Conservation (phyloP, 1,284 basidiomycete genomes). For the Gastroboletus turbinatus region DNA sequence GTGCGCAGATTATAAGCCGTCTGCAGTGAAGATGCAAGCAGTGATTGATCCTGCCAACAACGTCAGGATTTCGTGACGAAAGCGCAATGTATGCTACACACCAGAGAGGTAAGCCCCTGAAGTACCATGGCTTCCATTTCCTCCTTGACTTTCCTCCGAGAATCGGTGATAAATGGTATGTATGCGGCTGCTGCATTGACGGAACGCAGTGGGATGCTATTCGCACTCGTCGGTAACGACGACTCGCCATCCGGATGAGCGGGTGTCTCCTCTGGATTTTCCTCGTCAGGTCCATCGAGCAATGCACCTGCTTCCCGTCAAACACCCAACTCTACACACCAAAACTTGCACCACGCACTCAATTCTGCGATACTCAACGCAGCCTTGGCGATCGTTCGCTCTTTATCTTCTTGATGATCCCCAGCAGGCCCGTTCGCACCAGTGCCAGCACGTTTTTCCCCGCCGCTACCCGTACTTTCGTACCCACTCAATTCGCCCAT, state of each 20-base stretch:
- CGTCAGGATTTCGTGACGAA: neutral
- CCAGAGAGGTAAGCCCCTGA: conserved; percentile 70
- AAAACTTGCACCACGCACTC: conserved; percentile 46
- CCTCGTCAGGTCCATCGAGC: conserved; percentile 30
- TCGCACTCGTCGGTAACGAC: conserved; percentile 1
- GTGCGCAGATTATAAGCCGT: conserved; percentile 91
- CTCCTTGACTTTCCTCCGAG: conserved; percentile 65
- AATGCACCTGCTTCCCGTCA: conserved; percentile 22
- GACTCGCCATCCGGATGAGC: conserved; percentile 9
- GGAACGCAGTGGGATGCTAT: conserved; percentile 57
- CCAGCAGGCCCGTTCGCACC: conserved; percentile 26
- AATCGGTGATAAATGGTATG: conserved; percentile 68
- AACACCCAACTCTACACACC: neutral
- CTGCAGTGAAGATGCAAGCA: conserved; percentile 89
- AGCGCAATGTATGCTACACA: conserved; percentile 38
- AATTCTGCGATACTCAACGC: conserved; percentile 89
- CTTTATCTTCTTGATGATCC: conserved; percentile 74
- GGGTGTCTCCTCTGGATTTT: neutral
- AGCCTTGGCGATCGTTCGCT: conserved; percentile 84
- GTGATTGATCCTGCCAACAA: conserved; percentile 71
- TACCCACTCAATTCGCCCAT: conserved; percentile 61
- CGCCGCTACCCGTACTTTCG: conserved; percentile 20
- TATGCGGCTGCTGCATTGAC: conserved; percentile 71
- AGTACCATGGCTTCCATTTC: conserved; percentile 91
- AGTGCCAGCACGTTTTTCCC: conserved; percentile 28